Base-by-base conservation (phyloP, 805 yeast species). In the Saccharomycopsis sp. region DNA sequence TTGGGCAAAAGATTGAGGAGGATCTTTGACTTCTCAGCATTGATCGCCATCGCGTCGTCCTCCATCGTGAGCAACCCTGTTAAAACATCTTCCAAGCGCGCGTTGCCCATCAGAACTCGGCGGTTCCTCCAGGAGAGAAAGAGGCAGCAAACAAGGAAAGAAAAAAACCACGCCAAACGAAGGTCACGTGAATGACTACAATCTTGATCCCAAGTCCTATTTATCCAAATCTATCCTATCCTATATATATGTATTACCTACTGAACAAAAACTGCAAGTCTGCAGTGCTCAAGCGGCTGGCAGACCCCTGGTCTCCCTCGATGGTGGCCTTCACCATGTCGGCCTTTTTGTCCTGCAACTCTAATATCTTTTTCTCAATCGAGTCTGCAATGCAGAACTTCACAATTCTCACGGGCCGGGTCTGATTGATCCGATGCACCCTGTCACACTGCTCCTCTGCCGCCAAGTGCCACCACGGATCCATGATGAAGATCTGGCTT, bases 391-490 rank as follows among this genome's bases (percentile, higher is more conserved):
- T 89, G 51, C 95, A 86, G 55, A 92, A 77, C 35, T 96, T 71
- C 6, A 95, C 87, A 50, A 92, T 86, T 48, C 85, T 73, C 7
- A 92, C 95, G 0, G 99, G 98, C 50, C 99, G 64, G 52, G 73
- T 83, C 59, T 92, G 99, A 4, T 97, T 96, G 48, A 92, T 92
- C 62, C 99, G 76, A 61, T 92, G 97, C 17, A 92, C 96, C 63
- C 99, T 77, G 60, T 92, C 99, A 38, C 94, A 80, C 59, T 92
- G 99, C 87, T 96, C 92, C 59, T 92, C 98, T 5, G 89, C 92
- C 51, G 94, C 82, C 1, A 97, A 97, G 57, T 92, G 94, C 97
- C 98, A 92, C 98, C 98, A 92, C 26, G 97, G 97, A 54, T 92
- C 99, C 67, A 92, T 68, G 34, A 92, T 69, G 52, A 92, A 92